Base-by-base conservation (phyloP, 352 stramenopile genomes). In the Achlya hypogyna region DNA sequence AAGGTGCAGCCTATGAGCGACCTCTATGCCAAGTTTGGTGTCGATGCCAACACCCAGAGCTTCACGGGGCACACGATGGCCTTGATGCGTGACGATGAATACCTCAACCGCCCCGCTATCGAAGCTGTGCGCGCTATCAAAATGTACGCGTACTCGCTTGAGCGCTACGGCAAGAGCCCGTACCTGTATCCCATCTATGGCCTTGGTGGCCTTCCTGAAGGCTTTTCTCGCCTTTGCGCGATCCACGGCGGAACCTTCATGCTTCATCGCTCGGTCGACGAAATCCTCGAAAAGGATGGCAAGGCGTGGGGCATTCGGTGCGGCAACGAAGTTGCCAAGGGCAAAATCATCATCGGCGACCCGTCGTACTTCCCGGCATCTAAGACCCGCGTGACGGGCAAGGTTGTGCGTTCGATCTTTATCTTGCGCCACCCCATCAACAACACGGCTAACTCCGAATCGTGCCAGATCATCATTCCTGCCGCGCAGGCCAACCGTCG, bases 171-270 rank as follows among this genome's bases (percentile, higher is more conserved):
- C 73, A 98, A 98, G 73, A 98, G 86, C 47, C 97, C 97, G 49
- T 99, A 99, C 86, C 98, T 99, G 70, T 99, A 99, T 81, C 97
- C 97, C 53, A 89, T 99, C 49, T 99, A 99, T 77, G 97, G 97
- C 51, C 86, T 99, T 42, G 96, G 96, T 38, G 96, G 96, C 28
- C 81, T 99, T 45, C 97, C 97, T 5, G 97, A 99, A 79, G 97
- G 96, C 62, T 99, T 99, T 77, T 99, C 96, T 65, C 92, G 97
- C 45, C 91, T 99, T 6, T 99, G 95, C 71, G 97, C 97, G 22
- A 98, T 99, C 76, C 94, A 99, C 79, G 97, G 97, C 63, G 96
- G 97, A 70, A 99, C 96, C 45, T 99, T 99, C 74, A 99, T 99
- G 97, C 87, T 99, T 28, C 98, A 99, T 79, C 94, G 94, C 62